Evolutionary conservation across 1,139 yeast genomes (phyloP).

Genomic region (Neolecta irregularis): DNA sequence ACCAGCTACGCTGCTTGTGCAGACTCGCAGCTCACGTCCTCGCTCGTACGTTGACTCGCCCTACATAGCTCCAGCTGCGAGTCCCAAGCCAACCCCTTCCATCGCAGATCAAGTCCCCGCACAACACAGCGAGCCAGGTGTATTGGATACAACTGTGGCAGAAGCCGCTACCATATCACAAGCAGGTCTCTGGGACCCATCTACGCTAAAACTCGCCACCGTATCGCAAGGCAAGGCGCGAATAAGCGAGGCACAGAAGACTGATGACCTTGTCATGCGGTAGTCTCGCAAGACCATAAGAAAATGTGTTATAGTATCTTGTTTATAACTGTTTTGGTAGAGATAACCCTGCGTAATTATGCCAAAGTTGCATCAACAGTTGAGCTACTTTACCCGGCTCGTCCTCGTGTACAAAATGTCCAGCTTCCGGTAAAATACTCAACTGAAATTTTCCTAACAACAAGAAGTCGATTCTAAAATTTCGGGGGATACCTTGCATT

Average conservation of each 20-base stretch:
- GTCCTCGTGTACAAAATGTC: constrained; percentile 91
- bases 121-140: constrained; percentile 4
- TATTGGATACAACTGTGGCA: constrained; percentile 1
- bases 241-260: no score
- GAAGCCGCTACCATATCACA: constrained; percentile 7
- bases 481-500: no score
- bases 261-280: no score
- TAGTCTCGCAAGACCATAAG: no score
- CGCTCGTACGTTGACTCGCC: constrained; percentile 13
- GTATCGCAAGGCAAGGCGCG: constrained; percentile 17
- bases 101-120: constrained; percentile 9
- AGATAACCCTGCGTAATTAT: no score
- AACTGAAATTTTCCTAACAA: constrained; percentile 75
- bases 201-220: constrained; percentile 17
- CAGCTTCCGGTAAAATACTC: constrained; percentile 64
- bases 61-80: no score
- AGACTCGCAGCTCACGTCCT: constrained; percentile 17
- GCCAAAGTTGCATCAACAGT: no score
- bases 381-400: no score
- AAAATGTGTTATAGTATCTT: no score
- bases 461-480: no score
- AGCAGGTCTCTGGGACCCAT: no score
- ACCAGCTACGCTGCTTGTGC: constrained; percentile 17
- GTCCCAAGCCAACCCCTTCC: constrained; percentile 12
- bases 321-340: no score